These are phyloP conservation scores for Bauhinia variegata DNA, from an alignment of 306 rosid genomes.

Conservation along the genomic window DNA sequence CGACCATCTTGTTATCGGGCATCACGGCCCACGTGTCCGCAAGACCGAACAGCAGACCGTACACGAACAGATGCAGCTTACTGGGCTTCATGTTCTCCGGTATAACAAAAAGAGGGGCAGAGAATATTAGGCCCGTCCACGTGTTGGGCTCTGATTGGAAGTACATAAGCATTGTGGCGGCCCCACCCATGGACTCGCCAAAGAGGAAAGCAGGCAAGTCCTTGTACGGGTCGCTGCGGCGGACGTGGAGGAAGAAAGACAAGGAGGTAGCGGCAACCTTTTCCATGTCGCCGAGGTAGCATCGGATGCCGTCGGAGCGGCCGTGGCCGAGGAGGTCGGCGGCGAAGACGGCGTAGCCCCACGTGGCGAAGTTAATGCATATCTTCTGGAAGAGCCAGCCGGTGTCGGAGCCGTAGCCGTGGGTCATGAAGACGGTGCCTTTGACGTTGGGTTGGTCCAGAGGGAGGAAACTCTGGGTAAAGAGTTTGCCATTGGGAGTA, in stretches of 20 bases:
- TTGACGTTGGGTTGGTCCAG: conserved; percentile 46
- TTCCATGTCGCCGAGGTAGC: conserved; percentile 92
- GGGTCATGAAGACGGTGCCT: conserved; percentile 83
- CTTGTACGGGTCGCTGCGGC: conserved; percentile 53
- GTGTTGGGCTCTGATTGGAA: conserved; percentile 71
- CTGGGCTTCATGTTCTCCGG: conserved; percentile 96
- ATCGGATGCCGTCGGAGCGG: conserved; percentile 84
- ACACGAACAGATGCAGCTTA: conserved; percentile 53
- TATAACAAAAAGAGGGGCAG: conserved; percentile 89
- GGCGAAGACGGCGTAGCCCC: conserved; percentile 97
- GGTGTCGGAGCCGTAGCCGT: conserved; percentile 97
- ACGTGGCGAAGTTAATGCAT: conserved; percentile 72
- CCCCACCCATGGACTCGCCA: conserved; percentile 96
- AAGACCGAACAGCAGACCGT: conserved; percentile 76
- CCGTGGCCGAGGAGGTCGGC: conserved; percentile 96
- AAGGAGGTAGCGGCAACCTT: conserved; percentile 71
- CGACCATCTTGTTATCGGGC: conserved; percentile 97
- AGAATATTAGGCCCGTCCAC: conserved; percentile 90
- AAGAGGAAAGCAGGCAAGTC: conserved; percentile 81
- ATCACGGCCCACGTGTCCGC: conserved; percentile 96
- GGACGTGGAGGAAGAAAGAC: conserved; percentile 68
- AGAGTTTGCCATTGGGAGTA: conserved; percentile 74
- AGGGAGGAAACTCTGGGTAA: conserved; percentile 79
- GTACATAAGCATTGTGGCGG: conserved; percentile 75
- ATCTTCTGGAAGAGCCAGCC: conserved; percentile 97